Evolutionary conservation across 73 alveolate species (phyloP).

Genomic region (Uronychia setigera): DNA sequence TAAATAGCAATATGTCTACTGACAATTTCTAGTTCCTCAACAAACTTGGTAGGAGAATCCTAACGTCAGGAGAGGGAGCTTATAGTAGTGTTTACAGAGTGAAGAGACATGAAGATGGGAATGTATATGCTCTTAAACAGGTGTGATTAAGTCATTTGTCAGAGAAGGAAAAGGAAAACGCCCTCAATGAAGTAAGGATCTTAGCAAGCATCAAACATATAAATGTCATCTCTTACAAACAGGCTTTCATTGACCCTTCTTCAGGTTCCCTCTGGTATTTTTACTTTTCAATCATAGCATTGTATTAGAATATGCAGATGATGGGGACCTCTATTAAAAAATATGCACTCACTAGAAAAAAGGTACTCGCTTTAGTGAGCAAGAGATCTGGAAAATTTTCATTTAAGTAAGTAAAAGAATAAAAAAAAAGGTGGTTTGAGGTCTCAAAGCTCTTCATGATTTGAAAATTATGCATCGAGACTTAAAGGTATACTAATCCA

Average conservation of each 20-base stretch:
- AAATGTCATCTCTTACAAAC: constrained; percentile 24
- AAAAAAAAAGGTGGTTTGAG: constrained; percentile 58
- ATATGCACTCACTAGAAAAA: constrained; percentile 56
- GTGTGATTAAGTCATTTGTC: constrained; percentile 24
- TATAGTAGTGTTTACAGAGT: constrained; percentile 50
- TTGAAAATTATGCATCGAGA: constrained; percentile 77
- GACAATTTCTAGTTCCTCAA: too few relatives aligned
- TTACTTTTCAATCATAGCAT: too few relatives aligned
- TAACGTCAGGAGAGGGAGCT: constrained; percentile 72
- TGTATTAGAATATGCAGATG: constrained; percentile 90
- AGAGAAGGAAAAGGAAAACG: constrained; percentile 58
- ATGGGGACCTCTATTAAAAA: constrained; percentile 75
- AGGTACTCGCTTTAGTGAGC: constrained; percentile 57
- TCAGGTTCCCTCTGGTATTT: too few relatives aligned
- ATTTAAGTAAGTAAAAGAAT: too few relatives aligned
- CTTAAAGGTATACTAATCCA: too few relatives aligned
- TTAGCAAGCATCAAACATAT: constrained; percentile 39
- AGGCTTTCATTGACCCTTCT: too few relatives aligned
- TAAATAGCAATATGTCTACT: too few relatives aligned
- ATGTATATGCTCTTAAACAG: constrained; percentile 39
- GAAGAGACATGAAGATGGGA: constrained; percentile 30
- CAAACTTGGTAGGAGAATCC: too few relatives aligned
- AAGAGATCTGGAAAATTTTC: constrained; percentile 76
- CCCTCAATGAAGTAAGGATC: constrained; percentile 55
- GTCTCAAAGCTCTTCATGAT: constrained; percentile 71